Evolutionary conservation across 169 alveolate genomes (phyloP).

Genomic region (Cystoisospora suis): DNA sequence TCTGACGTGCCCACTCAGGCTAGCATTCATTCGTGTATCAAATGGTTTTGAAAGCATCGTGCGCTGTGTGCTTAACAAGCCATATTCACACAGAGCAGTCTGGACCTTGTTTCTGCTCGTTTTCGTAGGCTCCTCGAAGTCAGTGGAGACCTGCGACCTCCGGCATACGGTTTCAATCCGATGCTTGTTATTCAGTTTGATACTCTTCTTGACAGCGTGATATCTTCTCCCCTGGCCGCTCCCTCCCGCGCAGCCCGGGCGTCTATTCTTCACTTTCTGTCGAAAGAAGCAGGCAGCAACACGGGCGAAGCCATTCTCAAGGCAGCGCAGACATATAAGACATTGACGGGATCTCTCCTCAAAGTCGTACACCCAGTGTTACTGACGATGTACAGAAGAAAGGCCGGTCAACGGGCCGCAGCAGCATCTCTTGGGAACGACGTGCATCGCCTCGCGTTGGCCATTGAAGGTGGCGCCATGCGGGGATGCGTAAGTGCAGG

Average conservation of each 20-base stretch:
- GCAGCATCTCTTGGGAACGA: neutral
- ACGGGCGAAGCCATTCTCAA: constrained; percentile 13
- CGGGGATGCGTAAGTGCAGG: constrained; percentile 67
- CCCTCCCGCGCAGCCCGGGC: constrained; percentile 7
- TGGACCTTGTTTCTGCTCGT: neutral
- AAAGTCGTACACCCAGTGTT: constrained; percentile 46
- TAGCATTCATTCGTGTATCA: neutral
- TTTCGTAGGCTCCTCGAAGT: constrained; percentile 44
- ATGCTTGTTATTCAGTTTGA: constrained; percentile 32
- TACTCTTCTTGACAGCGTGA: constrained; percentile 34
- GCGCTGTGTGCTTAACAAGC: neutral
- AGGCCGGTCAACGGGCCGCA: constrained; percentile 10
- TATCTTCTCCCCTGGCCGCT: constrained; percentile 29
- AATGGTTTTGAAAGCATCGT: neutral
- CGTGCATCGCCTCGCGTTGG: constrained; percentile 34
- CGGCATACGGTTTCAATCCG: constrained; percentile 47
- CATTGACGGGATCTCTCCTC: neutral
- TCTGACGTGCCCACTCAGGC: neutral
- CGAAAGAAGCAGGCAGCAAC: neutral
- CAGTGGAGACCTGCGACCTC: constrained; percentile 53
- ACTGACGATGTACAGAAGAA: constrained; percentile 20
- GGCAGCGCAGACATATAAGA: neutral
- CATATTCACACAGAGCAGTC: neutral
- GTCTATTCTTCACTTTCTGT: neutral
- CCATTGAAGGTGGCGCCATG: constrained; percentile 70